A percentile compares a stretch with the other conserved stretches of the same genome.
phyloP scores from a whole-genome alignment of 306 rosid genomes.

The Prunus fruticosa region DNA sequence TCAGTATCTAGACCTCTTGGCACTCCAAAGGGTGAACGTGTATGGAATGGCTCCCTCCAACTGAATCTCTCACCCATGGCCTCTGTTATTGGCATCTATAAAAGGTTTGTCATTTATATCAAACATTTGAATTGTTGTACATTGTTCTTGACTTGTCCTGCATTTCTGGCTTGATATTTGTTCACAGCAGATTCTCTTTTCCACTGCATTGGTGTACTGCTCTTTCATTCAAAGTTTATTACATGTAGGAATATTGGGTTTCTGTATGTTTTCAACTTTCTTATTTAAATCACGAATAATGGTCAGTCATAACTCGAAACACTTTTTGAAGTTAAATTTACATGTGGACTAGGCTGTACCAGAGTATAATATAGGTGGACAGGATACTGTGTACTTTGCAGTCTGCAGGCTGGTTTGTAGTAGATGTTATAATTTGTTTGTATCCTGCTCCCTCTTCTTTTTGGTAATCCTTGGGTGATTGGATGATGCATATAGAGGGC shows the following conservation, averaged over 20 bases:
- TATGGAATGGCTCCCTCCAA: constrained; percentile 89
- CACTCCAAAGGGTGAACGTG: constrained; percentile 40
- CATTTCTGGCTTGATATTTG: constrained; percentile 7
- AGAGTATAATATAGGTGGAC: neutral
- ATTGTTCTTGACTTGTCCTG: neutral
- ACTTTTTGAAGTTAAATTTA: neutral
- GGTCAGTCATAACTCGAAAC: neutral
- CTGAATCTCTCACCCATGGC: constrained; percentile 53
- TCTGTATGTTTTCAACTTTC: neutral
- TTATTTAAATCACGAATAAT: neutral
- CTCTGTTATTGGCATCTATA: constrained; percentile 59
- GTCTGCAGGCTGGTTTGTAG: neutral
- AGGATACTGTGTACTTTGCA: neutral
- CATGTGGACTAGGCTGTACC: neutral
- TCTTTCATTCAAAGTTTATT: neutral
- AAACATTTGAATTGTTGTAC: neutral
- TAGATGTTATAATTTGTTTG: neutral
- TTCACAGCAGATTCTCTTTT: neutral
- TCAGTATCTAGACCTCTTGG: constrained; percentile 28
- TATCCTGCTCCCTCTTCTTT: neutral
- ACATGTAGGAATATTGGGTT: neutral
- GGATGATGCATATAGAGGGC: neutral
- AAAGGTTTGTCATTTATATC: constrained; percentile 52
- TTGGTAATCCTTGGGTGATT: neutral
- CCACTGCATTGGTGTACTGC: neutral